Base-by-base conservation (phyloP, 257 asterid genomes). In the Solanum lycopersicoides region DNA sequence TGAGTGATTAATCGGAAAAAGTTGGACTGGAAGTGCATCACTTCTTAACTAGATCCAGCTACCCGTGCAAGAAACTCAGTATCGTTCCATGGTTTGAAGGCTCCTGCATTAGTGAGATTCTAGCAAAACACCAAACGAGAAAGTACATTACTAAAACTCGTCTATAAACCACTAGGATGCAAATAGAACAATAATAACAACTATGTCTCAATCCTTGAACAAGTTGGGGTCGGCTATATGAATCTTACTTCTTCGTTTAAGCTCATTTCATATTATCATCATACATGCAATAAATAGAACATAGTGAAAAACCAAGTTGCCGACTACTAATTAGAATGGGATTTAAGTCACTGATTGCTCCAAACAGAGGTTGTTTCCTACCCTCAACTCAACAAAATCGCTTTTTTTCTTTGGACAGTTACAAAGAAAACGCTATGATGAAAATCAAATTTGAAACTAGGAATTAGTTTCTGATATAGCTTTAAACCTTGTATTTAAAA, bases 51-150 rank as follows among this genome's bases (percentile, higher is more conserved):
- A 32, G 85, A 80, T 30, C 18, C 69, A 47, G 3, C 7, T 2
- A 50, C 69, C 85, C 1, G 45, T 1, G 69, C 66, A 47, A 80
- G 85, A 80, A 80, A 80, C 85, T 80, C 85, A 47, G 30, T 32
- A n/a, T 80, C 85, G 14, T 47, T 80, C 85, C 85, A 80, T 47
- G 85, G 85, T 30, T 30, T 80, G 69, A 80, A 80, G 63, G 85
- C 28, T 47, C 42, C 85, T 32, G 4, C 14, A 7, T 47, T 18
- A 25, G 68, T 50, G 85, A 80, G 69, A 80, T 80, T 47, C 85
- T 80, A 32, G 44, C 85, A 80, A 80, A 74, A 53, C 44, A 47
- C 20, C 68, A 3, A 80, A 47, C 18, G 16, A 47, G 68, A 47
- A 9, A 16, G 63, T 80, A 45, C 3, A 16, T 80, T 12, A 45